A percentile compares a stretch with the other conserved stretches of the same genome.
Evolutionary conservation across 2,329 filamentous ascomycete genomes (phyloP).

Genomic region (Hymenoscyphus salicellus): DNA sequence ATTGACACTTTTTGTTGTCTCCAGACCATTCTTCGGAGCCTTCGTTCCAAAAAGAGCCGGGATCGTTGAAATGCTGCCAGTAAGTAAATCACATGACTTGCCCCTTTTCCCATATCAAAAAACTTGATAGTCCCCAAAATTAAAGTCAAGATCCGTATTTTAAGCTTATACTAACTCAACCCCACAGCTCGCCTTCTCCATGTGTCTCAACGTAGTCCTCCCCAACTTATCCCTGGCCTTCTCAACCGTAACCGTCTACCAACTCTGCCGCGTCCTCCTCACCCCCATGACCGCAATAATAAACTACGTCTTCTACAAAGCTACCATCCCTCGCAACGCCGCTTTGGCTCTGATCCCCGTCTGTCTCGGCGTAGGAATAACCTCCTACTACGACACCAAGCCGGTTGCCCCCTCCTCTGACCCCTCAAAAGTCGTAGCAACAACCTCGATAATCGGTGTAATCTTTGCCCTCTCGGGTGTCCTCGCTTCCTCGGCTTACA

Average conservation of each 20-base stretch:
- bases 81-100: conserved; percentile 14
- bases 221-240: conserved; percentile 32
- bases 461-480: conserved; percentile 61
- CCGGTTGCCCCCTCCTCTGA: conserved; percentile 39
- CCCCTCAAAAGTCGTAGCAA: conserved; percentile 24
- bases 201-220: conserved; percentile 33
- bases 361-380: conserved; percentile 45
- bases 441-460: conserved; percentile 55
- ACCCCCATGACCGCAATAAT: conserved; percentile 33
- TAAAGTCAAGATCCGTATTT: not conserved
- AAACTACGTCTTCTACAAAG: conserved; percentile 30
- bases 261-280: conserved; percentile 33
- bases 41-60: conserved; percentile 29
- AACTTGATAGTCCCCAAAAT: too few species aligned
- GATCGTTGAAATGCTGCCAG: conserved; percentile 30
- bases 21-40: conserved; percentile 24
- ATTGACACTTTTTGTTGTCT: conserved; percentile 29
- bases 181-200: conserved; percentile 27
- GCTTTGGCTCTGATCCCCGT: conserved; percentile 33
- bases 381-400: conserved; percentile 45
- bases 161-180: conserved; percentile 1
- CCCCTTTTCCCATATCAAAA: not conserved
- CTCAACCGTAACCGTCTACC: conserved; percentile 33
- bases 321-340: conserved; percentile 29
- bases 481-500: conserved; percentile 42